Percentiles rank a stretch among this genome's conserved stretches.
These are phyloP conservation scores for Catharanthus roseus DNA, from an alignment of 257 asterid genomes.

Conservation along the genomic window DNA sequence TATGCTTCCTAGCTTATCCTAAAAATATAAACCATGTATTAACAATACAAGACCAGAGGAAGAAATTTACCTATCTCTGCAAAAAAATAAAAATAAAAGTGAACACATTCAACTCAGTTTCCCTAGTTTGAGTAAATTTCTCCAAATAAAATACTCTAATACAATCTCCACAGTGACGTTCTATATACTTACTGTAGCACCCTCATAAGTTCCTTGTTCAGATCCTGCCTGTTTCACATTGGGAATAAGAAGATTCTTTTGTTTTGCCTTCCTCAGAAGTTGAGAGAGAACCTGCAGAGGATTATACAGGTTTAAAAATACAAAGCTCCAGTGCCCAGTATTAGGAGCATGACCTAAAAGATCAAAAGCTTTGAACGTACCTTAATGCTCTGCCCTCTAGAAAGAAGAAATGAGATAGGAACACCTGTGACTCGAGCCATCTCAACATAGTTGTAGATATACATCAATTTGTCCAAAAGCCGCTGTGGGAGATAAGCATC, in stretches of 20 bases:
- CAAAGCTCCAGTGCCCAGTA: conserved; percentile 4
- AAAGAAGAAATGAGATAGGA: conserved; percentile 88
- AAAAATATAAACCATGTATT: background rate
- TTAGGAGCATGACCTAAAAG: conserved; percentile 3
- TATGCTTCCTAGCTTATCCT: background rate
- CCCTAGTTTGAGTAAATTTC: background rate
- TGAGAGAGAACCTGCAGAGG: conserved; percentile 83
- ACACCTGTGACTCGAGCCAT: conserved; percentile 99
- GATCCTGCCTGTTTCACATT: conserved; percentile 92
- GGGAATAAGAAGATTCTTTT: conserved; percentile 77
- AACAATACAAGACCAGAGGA: background rate
- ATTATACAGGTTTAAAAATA: conserved; percentile 4
- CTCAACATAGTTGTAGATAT: conserved; percentile 88
- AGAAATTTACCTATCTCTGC: background rate
- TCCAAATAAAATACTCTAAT: background rate
- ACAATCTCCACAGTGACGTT: conserved; percentile 9
- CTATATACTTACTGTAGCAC: conserved; percentile 80
- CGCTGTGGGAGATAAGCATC: conserved; percentile 99
- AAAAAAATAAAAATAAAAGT: background rate
- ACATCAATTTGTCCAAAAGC: conserved; percentile 93
- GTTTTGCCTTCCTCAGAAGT: conserved; percentile 90
- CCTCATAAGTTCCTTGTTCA: conserved; percentile 93
- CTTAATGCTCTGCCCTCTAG: conserved; percentile 99
- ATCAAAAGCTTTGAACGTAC: conserved; percentile 30
- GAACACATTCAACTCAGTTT: background rate